These are phyloP conservation scores for Dryas octopetala DNA, from an alignment of 306 rosid genomes.

Conservation along the genomic window DNA sequence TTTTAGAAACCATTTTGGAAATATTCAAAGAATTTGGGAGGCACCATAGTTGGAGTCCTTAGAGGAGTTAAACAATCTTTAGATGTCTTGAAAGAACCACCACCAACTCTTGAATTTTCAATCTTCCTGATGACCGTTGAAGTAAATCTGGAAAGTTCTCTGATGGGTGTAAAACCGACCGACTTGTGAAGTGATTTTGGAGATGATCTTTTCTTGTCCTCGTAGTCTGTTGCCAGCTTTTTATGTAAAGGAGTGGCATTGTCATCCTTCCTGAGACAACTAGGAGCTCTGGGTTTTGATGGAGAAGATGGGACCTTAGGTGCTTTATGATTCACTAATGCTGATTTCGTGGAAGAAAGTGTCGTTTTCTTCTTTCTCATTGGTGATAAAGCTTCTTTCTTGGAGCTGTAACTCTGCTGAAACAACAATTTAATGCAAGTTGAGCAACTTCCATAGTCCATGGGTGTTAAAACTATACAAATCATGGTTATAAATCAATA, in stretches of 20 bases:
- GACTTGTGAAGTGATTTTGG: constrained; percentile 61
- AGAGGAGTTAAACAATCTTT: constrained; percentile 69
- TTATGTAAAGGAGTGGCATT: constrained; percentile 55
- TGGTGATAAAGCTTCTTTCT: constrained; percentile 40
- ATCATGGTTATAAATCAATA: neutral
- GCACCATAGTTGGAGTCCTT: constrained; percentile 75
- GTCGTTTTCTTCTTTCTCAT: constrained; percentile 49
- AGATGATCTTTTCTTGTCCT: constrained; percentile 63
- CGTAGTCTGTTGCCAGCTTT: constrained; percentile 32
- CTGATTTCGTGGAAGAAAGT: constrained; percentile 44
- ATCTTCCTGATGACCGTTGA: constrained; percentile 77
- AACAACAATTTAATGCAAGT: constrained; percentile 1
- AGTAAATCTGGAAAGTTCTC: constrained; percentile 73
- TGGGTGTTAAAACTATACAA: neutral
- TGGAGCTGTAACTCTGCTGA: constrained; percentile 35
- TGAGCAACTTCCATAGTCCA: neutral
- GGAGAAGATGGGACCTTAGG: constrained; percentile 56
- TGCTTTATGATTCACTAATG: constrained; percentile 34
- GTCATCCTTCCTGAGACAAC: constrained; percentile 36
- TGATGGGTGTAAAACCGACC: constrained; percentile 74
- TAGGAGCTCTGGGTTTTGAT: constrained; percentile 40
- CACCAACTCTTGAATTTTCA: constrained; percentile 66
- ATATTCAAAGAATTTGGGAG: constrained; percentile 12
- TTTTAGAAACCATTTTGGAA: neutral
- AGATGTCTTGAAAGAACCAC: constrained; percentile 55